These are phyloP conservation scores for Chaetoceros muelleri DNA, from an alignment of 108 stramenopile species.

Conservation along the genomic window DNA sequence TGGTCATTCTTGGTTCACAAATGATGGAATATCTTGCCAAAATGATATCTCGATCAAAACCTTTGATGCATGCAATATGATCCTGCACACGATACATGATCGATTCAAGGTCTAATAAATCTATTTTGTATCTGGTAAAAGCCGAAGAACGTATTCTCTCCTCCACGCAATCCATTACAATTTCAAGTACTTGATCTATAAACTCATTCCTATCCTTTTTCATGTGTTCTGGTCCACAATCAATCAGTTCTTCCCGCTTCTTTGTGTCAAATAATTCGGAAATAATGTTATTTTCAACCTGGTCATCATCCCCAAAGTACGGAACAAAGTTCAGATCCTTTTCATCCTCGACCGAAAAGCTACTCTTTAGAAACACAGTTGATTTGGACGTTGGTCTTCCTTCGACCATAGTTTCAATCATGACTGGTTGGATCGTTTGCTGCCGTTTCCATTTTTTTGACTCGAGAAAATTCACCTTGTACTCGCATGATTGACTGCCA, in stretches of 20 bases:
- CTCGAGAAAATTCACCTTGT: no score
- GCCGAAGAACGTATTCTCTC: no score
- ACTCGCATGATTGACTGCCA: no score
- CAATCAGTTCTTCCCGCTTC: conserved; percentile 15
- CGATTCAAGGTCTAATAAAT: no score
- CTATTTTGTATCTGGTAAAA: no score
- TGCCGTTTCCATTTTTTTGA: neutral
- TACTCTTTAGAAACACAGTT: conserved; percentile 20
- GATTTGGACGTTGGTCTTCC: conserved; percentile 22
- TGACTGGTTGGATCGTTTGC: neutral
- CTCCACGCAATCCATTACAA: neutral
- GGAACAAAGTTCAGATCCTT: conserved; percentile 38
- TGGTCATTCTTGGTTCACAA: no score
- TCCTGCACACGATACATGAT: no score
- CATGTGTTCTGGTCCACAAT: conserved; percentile 26
- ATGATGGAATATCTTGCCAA: no score
- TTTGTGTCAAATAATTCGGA: conserved; percentile 28
- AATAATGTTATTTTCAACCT: conserved; percentile 10
- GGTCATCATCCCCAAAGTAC: conserved; percentile 72
- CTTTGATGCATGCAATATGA: no score
- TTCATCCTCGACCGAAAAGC: conserved; percentile 28
- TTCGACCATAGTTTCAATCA: conserved; percentile 15
- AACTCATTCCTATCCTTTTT: conserved; percentile 13
- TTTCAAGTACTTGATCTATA: conserved; percentile 3
- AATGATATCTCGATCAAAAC: no score